A percentile compares a stretch with the other conserved stretches of the same genome.
phyloP scores from a whole-genome alignment of 495 filamentous ascomycete species.

The Aspergillus ostianus region DNA sequence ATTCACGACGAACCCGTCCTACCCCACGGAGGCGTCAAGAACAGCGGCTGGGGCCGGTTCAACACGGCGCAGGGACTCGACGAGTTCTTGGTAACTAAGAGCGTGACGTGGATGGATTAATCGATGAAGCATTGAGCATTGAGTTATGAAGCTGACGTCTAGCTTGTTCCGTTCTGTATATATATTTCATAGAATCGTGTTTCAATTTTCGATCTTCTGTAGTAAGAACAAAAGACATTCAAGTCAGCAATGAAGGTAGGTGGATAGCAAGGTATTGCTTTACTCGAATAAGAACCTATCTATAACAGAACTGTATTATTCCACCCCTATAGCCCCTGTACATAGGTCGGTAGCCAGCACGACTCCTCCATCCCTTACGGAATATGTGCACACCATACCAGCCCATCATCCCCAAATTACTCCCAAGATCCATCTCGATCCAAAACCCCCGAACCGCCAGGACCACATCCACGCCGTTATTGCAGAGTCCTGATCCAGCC shows the following conservation, averaged over 20 bases:
- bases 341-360: no score
- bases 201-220: no score
- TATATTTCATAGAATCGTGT: neutral
- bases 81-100: constrained; percentile 83
- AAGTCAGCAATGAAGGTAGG: no score
- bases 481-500: no score
- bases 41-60: constrained; percentile 74
- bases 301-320: neutral
- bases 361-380: neutral
- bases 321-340: no score
- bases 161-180: neutral
- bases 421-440: neutral
- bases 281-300: no score
- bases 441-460: neutral
- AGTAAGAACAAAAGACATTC: no score
- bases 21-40: constrained; percentile 84
- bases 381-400: no score
- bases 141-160: neutral
- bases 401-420: neutral
- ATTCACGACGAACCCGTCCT: constrained; percentile 78
- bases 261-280: no score
- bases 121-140: neutral
- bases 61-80: constrained; percentile 54
- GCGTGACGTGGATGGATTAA: constrained; percentile 66
- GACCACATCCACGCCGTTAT: no score